A percentile compares a stretch with the other conserved stretches of the same genome.
These are phyloP conservation scores for Yarrowia galli DNA, from an alignment of 1,139 yeast genomes.

Conservation along the genomic window DNA sequence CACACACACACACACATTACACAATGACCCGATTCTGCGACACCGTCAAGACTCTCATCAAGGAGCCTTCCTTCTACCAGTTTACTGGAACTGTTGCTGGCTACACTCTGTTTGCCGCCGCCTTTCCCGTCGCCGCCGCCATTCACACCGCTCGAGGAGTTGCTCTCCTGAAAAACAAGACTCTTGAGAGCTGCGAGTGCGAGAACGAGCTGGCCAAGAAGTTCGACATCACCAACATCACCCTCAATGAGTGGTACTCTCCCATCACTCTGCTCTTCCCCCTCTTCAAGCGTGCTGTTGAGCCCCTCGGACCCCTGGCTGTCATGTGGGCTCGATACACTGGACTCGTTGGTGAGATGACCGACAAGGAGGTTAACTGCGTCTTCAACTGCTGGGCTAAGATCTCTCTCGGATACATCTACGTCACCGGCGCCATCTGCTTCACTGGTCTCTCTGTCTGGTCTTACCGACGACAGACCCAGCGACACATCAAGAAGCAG, in stretches of 20 bases:
- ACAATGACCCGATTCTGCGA: conserved; percentile 33
- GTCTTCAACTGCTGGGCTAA: conserved; percentile 37
- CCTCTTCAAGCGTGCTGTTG: conserved; percentile 32
- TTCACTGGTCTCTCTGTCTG: conserved; percentile 33
- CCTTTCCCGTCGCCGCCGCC: conserved; percentile 31
- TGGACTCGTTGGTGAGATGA: conserved; percentile 27
- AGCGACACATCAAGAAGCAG: conserved; percentile 32
- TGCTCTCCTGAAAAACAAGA: conserved; percentile 29
- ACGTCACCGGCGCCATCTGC: conserved; percentile 33
- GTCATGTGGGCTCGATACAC: conserved; percentile 38
- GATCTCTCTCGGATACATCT: conserved; percentile 35
- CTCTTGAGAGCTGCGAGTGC: conserved; percentile 23
- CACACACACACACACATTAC: neutral
- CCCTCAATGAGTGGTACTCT: conserved; percentile 38
- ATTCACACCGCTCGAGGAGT: conserved; percentile 38
- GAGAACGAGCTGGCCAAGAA: conserved; percentile 37
- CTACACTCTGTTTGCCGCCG: conserved; percentile 32
- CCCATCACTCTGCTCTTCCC: conserved; percentile 35
- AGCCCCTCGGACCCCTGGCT: conserved; percentile 35
- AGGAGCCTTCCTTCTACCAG: conserved; percentile 38
- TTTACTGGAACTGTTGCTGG: conserved; percentile 34
- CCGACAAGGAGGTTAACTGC: conserved; percentile 32
- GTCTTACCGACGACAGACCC: conserved; percentile 36
- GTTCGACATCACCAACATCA: conserved; percentile 30
- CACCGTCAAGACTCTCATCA: conserved; percentile 33